Conservation (phyloP, 164 flowering plant species). For the Nelumbo lutea region DNA sequence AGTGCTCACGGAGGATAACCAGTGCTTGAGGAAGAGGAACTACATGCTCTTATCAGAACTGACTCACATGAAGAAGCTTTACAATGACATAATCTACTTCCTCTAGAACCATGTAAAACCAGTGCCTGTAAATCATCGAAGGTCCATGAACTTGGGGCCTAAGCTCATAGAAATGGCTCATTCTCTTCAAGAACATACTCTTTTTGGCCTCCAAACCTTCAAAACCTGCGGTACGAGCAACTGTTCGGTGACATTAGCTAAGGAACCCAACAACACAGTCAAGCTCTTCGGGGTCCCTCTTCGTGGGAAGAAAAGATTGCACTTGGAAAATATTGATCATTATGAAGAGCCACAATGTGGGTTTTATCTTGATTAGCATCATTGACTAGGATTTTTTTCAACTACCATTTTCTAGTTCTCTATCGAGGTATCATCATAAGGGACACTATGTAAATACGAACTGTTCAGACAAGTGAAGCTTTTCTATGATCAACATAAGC, state of each 20-base stretch:
- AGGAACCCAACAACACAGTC: slow-evolving; percentile 21
- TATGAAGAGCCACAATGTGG: neutral
- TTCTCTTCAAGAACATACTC: slow-evolving; percentile 14
- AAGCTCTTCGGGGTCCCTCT: slow-evolving; percentile 59
- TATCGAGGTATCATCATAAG: too few species aligned
- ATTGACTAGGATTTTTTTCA: too few species aligned
- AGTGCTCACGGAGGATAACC: slow-evolving; percentile 43
- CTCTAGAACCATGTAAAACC: slow-evolving; percentile 53
- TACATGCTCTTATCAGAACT: slow-evolving; percentile 56
- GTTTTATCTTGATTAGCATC: neutral
- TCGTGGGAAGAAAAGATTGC: slow-evolving; percentile 41
- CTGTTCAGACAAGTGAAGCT: too few species aligned
- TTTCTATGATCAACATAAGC: too few species aligned
- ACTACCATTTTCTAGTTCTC: too few species aligned
- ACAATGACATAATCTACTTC: slow-evolving; percentile 62
- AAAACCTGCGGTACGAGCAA: slow-evolving; percentile 6
- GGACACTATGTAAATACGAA: too few species aligned
- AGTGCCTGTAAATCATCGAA: slow-evolving; percentile 15
- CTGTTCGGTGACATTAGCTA: slow-evolving; percentile 12
- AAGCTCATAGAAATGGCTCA: slow-evolving; percentile 24
- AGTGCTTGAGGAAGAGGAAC: slow-evolving; percentile 39
- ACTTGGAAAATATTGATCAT: slow-evolving; percentile 20
- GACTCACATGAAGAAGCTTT: slow-evolving; percentile 56
- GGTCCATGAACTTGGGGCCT: slow-evolving; percentile 11
- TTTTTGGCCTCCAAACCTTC: slow-evolving; percentile 5